Evolutionary conservation across 768 basidiomycete genomes (phyloP), one percentile per base, ranked within the genome.

Genomic region (Naganishia friedmannii): DNA sequence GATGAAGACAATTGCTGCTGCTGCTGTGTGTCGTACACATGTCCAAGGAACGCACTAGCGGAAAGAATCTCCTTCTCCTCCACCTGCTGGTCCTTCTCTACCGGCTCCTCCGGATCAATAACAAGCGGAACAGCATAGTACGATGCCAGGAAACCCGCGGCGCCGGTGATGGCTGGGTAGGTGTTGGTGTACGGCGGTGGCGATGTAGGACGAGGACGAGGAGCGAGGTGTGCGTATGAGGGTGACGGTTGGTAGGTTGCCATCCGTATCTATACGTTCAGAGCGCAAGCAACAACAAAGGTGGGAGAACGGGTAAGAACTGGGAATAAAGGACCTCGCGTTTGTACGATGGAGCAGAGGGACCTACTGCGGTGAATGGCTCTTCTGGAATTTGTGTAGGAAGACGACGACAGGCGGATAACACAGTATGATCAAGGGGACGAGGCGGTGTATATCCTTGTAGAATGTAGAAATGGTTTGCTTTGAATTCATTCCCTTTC

Each of bases 21-120:
- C 2, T 53, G 53, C 3, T 2, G 23, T 15, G 53, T n/a, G 8
- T 37, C 21, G 39, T 63, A 51, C 6, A 23, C 48, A 51, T 23
- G 60, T 45, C 60, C 39, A 12, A 63, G 28, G 42, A 63, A 63
- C 26, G 60, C 60, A 63, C 60, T 63, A 4, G 60, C 60, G 42
- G 23, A 28, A 13, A 63, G 23, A 8, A 63, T 63, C 60, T 21
- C 42, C 29, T 57, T 34, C 7, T 34, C 17, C 57, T 19, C 26
- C 7, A 5, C 6, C 34, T 32, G 5, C 55, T 58, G 23, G n/a
- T 39, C 21, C 57, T 12, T 39, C 57, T 21, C 12, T 8, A 4
- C 17, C 57, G 9, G 1, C 8, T 4, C 55, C 13, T 58, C 34
- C n/a, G 28, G 2, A 19, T 56, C 55, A 56, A 39, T 19, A 39